Percentiles rank a stretch among this genome's conserved stretches.
Evolutionary conservation across 2,329 filamentous ascomycete species (phyloP).

Genomic region (Sporothrix globosa): DNA sequence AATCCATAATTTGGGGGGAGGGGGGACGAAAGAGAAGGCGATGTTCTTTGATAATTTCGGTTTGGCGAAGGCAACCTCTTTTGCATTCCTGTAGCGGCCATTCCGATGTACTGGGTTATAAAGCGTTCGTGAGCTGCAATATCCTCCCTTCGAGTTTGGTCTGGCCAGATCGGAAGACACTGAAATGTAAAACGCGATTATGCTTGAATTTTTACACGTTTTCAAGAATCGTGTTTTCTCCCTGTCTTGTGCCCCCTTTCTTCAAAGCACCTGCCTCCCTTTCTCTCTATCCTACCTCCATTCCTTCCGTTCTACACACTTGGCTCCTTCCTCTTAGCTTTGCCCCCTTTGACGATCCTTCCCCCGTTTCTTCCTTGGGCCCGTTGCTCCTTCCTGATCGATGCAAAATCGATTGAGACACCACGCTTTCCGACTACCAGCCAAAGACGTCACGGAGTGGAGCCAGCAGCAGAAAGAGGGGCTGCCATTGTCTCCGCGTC

Average conservation of each 20-base stretch:
- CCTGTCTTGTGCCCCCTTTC: constrained; percentile 6
- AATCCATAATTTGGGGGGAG: neutral
- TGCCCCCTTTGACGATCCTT: neutral
- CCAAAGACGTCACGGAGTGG: constrained; percentile 28
- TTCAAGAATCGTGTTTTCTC: neutral
- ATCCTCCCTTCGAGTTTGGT: neutral
- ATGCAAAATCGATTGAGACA: neutral
- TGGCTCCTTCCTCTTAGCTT: neutral
- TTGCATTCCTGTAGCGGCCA: neutral
- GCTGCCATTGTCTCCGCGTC: neutral
- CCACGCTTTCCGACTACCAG: constrained; percentile 6
- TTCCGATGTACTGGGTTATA: constrained; percentile 1
- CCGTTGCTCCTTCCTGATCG: constrained; percentile 13
- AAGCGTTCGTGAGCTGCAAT: neutral
- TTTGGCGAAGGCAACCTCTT: neutral
- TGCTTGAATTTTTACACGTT: neutral
- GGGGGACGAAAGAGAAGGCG: neutral
- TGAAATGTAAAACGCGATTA: neutral
- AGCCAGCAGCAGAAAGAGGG: neutral
- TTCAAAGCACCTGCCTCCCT: neutral
- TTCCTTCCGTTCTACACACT: neutral
- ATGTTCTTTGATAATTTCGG: neutral
- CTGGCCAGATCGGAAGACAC: neutral
- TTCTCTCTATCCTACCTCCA: neutral
- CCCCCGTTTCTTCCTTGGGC: neutral